Evolutionary conservation across 495 filamentous ascomycete genomes (phyloP), one percentile per base, ranked within the genome.

Genomic region (Staphylotrichum longicolle): DNA sequence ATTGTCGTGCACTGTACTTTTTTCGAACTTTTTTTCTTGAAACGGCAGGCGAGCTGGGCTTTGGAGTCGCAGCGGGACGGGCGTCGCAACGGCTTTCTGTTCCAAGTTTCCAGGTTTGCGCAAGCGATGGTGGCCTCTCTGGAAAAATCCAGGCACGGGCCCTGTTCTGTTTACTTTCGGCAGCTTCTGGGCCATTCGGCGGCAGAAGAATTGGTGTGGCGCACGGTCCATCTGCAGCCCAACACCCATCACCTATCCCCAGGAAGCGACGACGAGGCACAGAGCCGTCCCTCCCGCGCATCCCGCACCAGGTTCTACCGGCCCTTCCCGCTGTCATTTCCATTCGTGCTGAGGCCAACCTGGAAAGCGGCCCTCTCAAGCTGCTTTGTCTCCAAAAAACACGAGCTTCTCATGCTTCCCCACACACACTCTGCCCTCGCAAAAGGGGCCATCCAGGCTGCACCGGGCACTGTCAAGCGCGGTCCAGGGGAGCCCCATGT

Each of bases 151-250:
- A 47, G 62, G 54, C 55, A 55, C 48, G 61, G 57, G 15, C 55
- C 40, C 46, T 47, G 58, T 45, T 71, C 48, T 71, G 69, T 71
- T 71, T 71, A 71, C 69, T 71, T 71, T 64, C 33, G 47, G 53
- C 53, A 58, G 61, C 58, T 54, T 48, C 32, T 54, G 58, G 55
- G 50, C 60, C 50, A 58, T 51, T 61, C 57, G 30, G 63, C 12
- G 35, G 57, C 37, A 58, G 55, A 53, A 61, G 20, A 34, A 33
- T 42, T 39, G 58, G 58, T 61, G 58, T 61, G 58, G 44, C 48
- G 58, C 58, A 61, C 58, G 58, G 51, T 27, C 58, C 58, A 61
- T 41, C 42, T 60, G 47, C 58, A 61, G 58, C 58, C 41, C 50
- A 54, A 35, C 34, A 27, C 20, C 20, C 20, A 27, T 27, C 20